Conservation (phyloP, 2,329 filamentous ascomycete genomes). For the Beauveria asiatica region DNA sequence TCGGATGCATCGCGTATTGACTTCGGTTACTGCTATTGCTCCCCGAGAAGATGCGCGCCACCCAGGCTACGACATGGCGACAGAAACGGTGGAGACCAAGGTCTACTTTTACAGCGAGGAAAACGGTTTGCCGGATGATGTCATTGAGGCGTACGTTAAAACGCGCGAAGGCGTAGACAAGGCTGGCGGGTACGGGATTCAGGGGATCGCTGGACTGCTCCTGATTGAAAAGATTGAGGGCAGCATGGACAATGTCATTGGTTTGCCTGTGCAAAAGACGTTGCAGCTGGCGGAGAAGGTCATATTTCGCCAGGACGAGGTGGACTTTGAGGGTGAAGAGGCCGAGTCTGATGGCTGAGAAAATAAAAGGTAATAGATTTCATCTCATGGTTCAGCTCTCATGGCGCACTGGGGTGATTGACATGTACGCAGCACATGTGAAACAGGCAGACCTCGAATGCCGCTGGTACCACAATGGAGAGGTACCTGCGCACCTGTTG, state of each 20-base stretch:
- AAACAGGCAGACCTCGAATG: background rate
- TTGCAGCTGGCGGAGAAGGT: conserved; percentile 81
- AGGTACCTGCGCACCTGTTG: background rate
- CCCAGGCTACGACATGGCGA: conserved; percentile 78
- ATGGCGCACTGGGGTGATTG: background rate
- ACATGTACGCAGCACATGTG: background rate
- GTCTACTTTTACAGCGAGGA: conserved; percentile 71
- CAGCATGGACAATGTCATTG: conserved; percentile 87
- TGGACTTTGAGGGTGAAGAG: conserved; percentile 43
- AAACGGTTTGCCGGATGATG: conserved; percentile 60
- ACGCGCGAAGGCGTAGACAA: conserved; percentile 93
- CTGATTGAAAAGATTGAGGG: conserved; percentile 86
- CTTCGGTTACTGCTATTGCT: conserved; percentile 73
- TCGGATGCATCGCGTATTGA: conserved; percentile 72
- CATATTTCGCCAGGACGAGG: conserved; percentile 64
- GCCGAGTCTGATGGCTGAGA: conserved; percentile 29
- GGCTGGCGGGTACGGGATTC: conserved; percentile 90
- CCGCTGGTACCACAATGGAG: background rate
- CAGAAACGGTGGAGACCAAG: conserved; percentile 78
- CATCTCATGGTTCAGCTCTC: background rate
- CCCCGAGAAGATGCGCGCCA: conserved; percentile 71
- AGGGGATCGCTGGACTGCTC: conserved; percentile 78
- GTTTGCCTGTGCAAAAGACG: conserved; percentile 70
- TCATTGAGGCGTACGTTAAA: conserved; percentile 68
- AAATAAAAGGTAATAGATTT: background rate